A percentile compares a stretch with the other conserved stretches of the same genome.
Evolutionary conservation across 176 grass and related monocot genomes (phyloP).

Genomic region (Neostapfia colusana): DNA sequence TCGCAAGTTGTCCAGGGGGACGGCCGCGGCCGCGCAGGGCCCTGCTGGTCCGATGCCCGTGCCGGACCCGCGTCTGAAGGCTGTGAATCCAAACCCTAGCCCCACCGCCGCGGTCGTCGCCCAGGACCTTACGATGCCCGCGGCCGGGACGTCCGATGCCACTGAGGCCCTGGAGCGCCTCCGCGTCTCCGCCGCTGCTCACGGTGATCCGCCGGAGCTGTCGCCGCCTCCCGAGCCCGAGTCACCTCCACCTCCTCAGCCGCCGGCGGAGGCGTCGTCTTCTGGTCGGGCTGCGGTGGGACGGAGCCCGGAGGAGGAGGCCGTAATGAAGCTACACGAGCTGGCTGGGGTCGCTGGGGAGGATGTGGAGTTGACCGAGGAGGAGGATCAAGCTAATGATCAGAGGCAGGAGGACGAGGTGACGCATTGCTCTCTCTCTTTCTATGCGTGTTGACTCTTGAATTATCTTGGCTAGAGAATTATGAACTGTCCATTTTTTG

Average conservation of each 20-base stretch:
- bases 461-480: not conserved
- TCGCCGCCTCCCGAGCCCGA: conserved; percentile 1
- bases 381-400: conserved; percentile 46
- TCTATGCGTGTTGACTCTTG: not conserved
- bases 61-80: conserved; percentile 8
- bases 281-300: conserved; percentile 31
- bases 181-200: not conserved
- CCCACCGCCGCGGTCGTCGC: not conserved
- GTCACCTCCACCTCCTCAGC: conserved; percentile 12
- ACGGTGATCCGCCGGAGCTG: not conserved
- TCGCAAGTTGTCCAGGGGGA: conserved; percentile 37
- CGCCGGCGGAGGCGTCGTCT: conserved; percentile 31
- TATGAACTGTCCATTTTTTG: not conserved
- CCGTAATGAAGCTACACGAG: conserved; percentile 55
- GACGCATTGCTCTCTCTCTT: not conserved
- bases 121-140: not conserved
- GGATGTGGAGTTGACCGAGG: conserved; percentile 51
- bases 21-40: not conserved
- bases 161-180: conserved; percentile 33
- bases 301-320: conserved; percentile 44
- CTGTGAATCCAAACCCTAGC: conserved; percentile 34
- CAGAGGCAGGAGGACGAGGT: conserved; percentile 72
- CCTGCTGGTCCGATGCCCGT: not conserved
- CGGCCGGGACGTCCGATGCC: not conserved
- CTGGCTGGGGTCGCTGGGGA: conserved; percentile 29